These are phyloP conservation scores for Furcasterigmium furcatum DNA, from an alignment of 2,329 filamentous ascomycete species.

Conservation along the genomic window DNA sequence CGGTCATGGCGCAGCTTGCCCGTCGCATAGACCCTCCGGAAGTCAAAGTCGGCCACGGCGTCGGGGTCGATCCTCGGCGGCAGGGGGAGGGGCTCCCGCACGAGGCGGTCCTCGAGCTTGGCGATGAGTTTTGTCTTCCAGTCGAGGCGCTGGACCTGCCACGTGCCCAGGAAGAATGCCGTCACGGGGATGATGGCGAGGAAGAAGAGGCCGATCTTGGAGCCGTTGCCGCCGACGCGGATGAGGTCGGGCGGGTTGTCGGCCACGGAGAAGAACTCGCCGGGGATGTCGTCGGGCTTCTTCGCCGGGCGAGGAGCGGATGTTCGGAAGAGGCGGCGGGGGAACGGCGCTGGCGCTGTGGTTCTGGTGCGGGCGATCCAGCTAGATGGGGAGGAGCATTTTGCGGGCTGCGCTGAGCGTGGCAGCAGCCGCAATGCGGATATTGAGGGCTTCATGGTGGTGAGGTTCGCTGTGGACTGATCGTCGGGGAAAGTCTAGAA, in stretches of 20 bases:
- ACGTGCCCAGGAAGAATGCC: constrained; percentile 85
- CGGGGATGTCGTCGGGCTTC: constrained; percentile 63
- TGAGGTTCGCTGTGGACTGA: constrained; percentile 1
- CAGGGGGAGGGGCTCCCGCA: constrained; percentile 80
- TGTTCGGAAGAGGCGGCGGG: constrained; percentile 9
- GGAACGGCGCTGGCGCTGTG: not conserved
- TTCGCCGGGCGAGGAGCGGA: constrained; percentile 9
- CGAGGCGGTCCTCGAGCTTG: constrained; percentile 85
- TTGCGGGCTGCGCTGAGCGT: not conserved
- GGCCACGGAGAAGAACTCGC: constrained; percentile 75
- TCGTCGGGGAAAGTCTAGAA: too few relatives aligned
- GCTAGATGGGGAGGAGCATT: not conserved
- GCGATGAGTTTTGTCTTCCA: constrained; percentile 95
- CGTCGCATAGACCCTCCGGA: constrained; percentile 73
- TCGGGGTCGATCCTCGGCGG: constrained; percentile 78
- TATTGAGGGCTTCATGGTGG: constrained; percentile 1
- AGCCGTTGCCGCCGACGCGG: constrained; percentile 56
- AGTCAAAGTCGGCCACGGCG: constrained; percentile 89
- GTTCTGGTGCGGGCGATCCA: not conserved
- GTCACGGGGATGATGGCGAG: constrained; percentile 88
- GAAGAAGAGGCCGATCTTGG: constrained; percentile 79
- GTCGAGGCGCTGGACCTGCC: constrained; percentile 88
- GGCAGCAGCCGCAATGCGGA: not conserved
- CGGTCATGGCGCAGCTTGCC: constrained; percentile 80
- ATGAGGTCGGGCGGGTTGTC: constrained; percentile 83